Evolutionary conservation across 371 early-diverging fungal genomes (phyloP), one percentile per base, ranked within the genome.

Genomic region (Mucor lusitanicus): DNA sequence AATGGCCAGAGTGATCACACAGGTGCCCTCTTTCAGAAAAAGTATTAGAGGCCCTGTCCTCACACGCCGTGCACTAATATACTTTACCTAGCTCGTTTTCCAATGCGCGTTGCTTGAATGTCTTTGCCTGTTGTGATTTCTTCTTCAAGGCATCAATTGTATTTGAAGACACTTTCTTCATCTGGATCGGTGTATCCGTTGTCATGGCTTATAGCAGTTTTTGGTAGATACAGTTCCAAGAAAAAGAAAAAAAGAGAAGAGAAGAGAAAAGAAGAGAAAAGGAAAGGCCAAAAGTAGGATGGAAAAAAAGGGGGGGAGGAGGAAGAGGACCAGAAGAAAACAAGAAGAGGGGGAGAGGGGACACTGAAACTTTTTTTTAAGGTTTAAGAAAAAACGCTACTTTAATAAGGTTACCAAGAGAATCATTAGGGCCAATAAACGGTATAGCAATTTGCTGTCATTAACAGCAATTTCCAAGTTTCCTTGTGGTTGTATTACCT

Each of bases 81-180:
- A 28, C 23, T 54, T 59, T 69, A 69, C 69, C 69, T 13, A 63
- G 59, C 53, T 69, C 69, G 17, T 59, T 40, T 46, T 69, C 55
- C 25, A 64, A 25, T 54, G 53, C 64, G 60, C 60, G 64, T 69
- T 63, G 60, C 32, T 64, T 64, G 3, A 64, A 64, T 3, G 54
- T 53, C 23, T n/a, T 64, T 60, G 40, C 35, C 30, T 69, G 58
- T 61, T 61, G 61, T 61, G 23, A 53, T 33, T 63, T 53, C 6
- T 63, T 53, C 6, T 50, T 53, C 5, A 25, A 53, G 39, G 2
- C 7, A 13, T 46, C 37, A 23, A 21, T 37, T 37, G 33, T 37
- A 9, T 48, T 28, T 48, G 61, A 46, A 23, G 33, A 4, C 15
- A 59, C 59, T 33, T 59, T 59, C 23, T 59, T 59, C 6, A 59